Evolutionary conservation across 2,329 filamentous ascomycete species (phyloP).

Genomic region (Cladophialophora immunda): DNA sequence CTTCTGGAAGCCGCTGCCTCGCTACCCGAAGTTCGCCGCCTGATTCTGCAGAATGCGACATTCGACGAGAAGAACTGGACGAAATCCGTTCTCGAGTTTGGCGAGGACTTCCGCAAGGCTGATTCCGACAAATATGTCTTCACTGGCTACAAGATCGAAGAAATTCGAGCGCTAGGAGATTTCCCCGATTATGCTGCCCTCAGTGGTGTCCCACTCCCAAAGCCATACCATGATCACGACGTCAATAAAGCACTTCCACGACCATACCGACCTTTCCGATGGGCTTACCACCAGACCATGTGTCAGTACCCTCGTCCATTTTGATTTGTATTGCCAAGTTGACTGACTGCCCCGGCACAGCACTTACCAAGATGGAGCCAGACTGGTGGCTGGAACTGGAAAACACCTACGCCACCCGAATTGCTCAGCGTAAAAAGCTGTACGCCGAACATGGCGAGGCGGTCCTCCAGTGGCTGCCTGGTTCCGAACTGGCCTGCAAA

Average conservation of each 20-base stretch:
- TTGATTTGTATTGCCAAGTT: background rate
- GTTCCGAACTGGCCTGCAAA: slow-evolving; percentile 80
- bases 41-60: slow-evolving; percentile 28
- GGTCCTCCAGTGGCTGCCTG: slow-evolving; percentile 74
- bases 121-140: slow-evolving; percentile 62
- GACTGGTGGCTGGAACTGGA: slow-evolving; percentile 94
- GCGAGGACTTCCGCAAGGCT: slow-evolving; percentile 50
- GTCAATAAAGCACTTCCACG: slow-evolving; percentile 73
- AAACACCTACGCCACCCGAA: slow-evolving; percentile 71
- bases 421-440: slow-evolving; percentile 73
- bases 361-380: slow-evolving; percentile 77
- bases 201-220: slow-evolving; percentile 76
- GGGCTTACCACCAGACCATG: slow-evolving; percentile 91
- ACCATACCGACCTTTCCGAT: slow-evolving; percentile 82
- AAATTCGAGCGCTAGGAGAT: slow-evolving; percentile 74
- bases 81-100: slow-evolving; percentile 52
- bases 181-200: slow-evolving; percentile 82
- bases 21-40: slow-evolving; percentile 38
- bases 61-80: slow-evolving; percentile 47
- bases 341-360: slow-evolving; percentile 53
- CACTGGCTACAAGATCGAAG: slow-evolving; percentile 74
- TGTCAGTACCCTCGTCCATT: slow-evolving; percentile 63
- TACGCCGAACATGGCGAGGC: slow-evolving; percentile 68
- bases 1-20: slow-evolving; percentile 48
- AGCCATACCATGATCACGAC: slow-evolving; percentile 70